Evolutionary conservation across 1,284 basidiomycete genomes (phyloP), one percentile per base, ranked within the genome.

Genomic region (Ceratorhiza oryzae-sativae): DNA sequence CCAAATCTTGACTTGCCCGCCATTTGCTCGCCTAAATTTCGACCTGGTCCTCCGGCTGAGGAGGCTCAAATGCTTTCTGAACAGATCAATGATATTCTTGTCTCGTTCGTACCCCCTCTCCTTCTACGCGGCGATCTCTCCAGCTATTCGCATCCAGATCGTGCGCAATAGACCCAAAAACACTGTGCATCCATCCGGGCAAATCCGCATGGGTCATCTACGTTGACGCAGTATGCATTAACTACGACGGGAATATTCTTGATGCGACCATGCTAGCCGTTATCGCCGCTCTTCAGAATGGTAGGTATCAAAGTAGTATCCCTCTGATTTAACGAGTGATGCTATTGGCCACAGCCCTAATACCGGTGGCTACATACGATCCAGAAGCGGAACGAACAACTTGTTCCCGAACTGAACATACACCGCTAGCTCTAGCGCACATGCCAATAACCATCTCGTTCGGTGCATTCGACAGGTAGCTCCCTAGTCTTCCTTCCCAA

Each of bases 211-310:
- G 95, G 95, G 90, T 91, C 27, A 84, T 99, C 18, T 98, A 98
- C 80, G 85, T 98, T 75, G 97, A 99, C 75, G 88, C 94, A 34
- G 93, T 91, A 3, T 98, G 95, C 80, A 92, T 99, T 77, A 98
- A 97, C 81, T 97, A 95, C 77, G 96, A 99, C 79, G 97, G 97
- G 9, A 98, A 98, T 78, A 91, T 87, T 0, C 93, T 97, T 75
- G 97, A 99, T 75, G 94, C 96, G 0, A 87, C 93, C 0, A 84
- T 98, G 1, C 79, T 98, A 15, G 94, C 95, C 0, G 92, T 96
- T 83, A 87, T 95, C 59, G 89, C 91, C 13, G 95, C 97, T 2
- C 82, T 99, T 58, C 85, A 85, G 79, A 92, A 95, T 76, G 91
- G 95, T 96, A 75, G 72, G 92, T 83, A 58, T 20, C 13, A 18